phyloP scores from a whole-genome alignment of 2,329 filamentous ascomycete genomes.

The Alternaria viburni region DNA sequence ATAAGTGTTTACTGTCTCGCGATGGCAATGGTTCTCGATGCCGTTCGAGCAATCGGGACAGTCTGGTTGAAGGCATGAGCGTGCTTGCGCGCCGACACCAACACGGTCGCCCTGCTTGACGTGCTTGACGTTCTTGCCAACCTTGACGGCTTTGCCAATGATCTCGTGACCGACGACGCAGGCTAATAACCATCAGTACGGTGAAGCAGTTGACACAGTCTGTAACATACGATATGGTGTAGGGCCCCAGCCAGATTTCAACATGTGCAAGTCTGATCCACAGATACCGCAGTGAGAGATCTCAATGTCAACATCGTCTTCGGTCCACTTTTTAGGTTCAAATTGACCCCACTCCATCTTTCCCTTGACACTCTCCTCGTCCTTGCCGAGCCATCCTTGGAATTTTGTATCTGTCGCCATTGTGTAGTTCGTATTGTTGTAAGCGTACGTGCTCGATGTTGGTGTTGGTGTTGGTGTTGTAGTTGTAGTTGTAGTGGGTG shows the following conservation, averaged over 20 bases:
- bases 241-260: constrained; percentile 47
- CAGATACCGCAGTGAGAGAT: constrained; percentile 51
- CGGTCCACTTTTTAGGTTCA: constrained; percentile 59
- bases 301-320: constrained; percentile 65
- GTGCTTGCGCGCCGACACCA: constrained; percentile 58
- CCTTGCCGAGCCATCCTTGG: constrained; percentile 63
- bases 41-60: constrained; percentile 56
- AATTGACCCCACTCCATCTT: constrained; percentile 62
- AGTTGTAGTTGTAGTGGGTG: background rate
- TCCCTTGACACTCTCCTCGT: constrained; percentile 56
- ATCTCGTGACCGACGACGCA: constrained; percentile 52
- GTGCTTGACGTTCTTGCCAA: constrained; percentile 54
- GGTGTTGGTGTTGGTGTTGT: background rate
- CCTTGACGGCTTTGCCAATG: constrained; percentile 47
- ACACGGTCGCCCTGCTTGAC: constrained; percentile 68
- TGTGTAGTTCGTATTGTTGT: background rate
- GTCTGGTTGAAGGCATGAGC: constrained; percentile 51
- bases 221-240: constrained; percentile 28
- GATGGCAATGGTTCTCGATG: constrained; percentile 57
- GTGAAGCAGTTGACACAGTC: background rate
- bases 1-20: constrained; percentile 51
- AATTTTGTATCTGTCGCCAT: constrained; percentile 47
- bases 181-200: constrained; percentile 47
- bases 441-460: background rate
- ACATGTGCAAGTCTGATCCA: constrained; percentile 44